Percentiles rank a stretch among this genome's conserved stretches.
Conservation (phyloP, 345 rosid species). For the Aegle marmelos region DNA sequence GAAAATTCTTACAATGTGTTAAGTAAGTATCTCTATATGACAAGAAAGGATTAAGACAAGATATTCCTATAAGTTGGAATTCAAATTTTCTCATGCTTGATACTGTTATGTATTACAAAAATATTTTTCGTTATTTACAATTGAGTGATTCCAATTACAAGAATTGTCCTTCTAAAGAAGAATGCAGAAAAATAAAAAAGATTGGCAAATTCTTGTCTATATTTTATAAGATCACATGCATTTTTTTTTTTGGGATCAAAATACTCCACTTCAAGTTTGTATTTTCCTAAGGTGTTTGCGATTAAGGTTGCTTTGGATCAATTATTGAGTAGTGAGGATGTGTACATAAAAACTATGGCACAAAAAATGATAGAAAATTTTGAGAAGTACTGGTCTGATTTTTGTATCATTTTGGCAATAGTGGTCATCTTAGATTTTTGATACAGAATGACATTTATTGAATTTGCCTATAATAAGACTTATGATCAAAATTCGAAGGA, state of each 20-base stretch:
- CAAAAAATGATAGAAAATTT: too few relatives aligned
- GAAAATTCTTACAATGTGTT: background rate
- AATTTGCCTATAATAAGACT: too few relatives aligned
- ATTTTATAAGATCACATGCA: background rate
- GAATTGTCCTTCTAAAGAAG: background rate
- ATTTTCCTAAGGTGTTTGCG: background rate
- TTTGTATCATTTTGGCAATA: too few relatives aligned
- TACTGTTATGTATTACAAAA: background rate
- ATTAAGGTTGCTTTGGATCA: background rate
- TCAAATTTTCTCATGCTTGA: slow-evolving; percentile 11
- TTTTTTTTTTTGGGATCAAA: background rate
- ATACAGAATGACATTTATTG: too few relatives aligned
- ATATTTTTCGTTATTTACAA: background rate
- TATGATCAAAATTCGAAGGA: too few relatives aligned
- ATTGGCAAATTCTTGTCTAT: background rate
- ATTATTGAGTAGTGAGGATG: background rate
- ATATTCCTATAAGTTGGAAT: slow-evolving; percentile 16
- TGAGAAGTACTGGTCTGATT: too few relatives aligned
- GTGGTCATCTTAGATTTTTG: too few relatives aligned
- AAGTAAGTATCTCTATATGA: background rate
- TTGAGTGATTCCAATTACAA: background rate
- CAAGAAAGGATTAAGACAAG: background rate
- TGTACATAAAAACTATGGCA: too few relatives aligned
- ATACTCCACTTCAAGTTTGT: background rate
- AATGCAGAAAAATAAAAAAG: background rate